A percentile compares a stretch with the other conserved stretches of the same genome.
phyloP scores from a whole-genome alignment of 306 rosid species.

The Medicago truncatula region MtrunA17r5.0-ANR NC_053042.1:17686001-17686500 shows the following conservation, averaged over 20 bases:
- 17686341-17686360: neutral
- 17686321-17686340: neutral
- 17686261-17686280: neutral
- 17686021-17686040: neutral
- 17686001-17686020: neutral
- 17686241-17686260: neutral
- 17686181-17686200: neutral
- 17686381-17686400: neutral
- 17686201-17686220: neutral
- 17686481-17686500: neutral
- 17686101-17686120: neutral
- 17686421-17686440: slow-evolving; percentile 6
- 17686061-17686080: neutral
- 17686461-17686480: slow-evolving; percentile 33
- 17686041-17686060: neutral
- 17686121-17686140: neutral
- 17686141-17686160: neutral
- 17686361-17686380: neutral
- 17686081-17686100: neutral
- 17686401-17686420: neutral
- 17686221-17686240: neutral
- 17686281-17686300: neutral
- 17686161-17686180: neutral
- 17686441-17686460: neutral
- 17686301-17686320: neutral